Conservation (phyloP, 495 filamentous ascomycete genomes). For the Neurospora discreta region DNA sequence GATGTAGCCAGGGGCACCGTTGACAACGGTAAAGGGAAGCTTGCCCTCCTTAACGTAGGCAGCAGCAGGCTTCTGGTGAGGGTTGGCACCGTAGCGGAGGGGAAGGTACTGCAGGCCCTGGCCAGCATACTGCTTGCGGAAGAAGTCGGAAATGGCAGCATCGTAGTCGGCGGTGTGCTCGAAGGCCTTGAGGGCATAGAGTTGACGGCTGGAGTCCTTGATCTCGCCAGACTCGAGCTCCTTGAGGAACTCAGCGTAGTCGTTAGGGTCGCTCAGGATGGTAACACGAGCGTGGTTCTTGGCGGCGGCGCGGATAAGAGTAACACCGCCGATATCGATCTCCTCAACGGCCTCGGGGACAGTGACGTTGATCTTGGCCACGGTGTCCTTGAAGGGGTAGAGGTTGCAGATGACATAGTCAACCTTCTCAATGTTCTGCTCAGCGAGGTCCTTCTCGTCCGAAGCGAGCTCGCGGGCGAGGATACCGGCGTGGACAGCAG, state of each 20-base stretch:
- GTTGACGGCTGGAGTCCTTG: conserved; percentile 66
- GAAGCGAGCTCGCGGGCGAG: conserved; percentile 84
- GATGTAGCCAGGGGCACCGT: conserved; percentile 88
- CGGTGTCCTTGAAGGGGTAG: conserved; percentile 96
- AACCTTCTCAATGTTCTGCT: conserved; percentile 94
- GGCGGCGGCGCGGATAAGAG: conserved; percentile 87
- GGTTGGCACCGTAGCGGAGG: conserved; percentile 91
- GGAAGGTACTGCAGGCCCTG: conserved; percentile 72
- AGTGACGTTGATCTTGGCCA: conserved; percentile 93
- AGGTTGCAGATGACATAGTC: conserved; percentile 98
- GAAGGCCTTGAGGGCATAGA: conserved; percentile 91
- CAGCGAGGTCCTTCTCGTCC: conserved; percentile 91
- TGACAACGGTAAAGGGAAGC: conserved; percentile 94
- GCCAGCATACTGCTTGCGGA: conserved; percentile 83
- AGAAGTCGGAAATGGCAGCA: conserved; percentile 86
- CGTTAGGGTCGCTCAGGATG: conserved; percentile 82
- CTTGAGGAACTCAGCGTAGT: conserved; percentile 88
- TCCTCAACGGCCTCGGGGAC: conserved; percentile 94
- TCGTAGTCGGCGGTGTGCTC: conserved; percentile 99
- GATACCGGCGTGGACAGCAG: conserved; percentile 85
- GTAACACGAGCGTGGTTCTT: conserved; percentile 96
- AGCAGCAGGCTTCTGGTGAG: conserved; percentile 91
- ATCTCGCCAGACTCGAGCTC: conserved; percentile 83
- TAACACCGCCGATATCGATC: conserved; percentile 96
- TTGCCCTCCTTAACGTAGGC: conserved; percentile 60